phyloP scores from a whole-genome alignment of 2,329 filamentous ascomycete species.

The Paracorniculantispora psalliotae region DNA sequence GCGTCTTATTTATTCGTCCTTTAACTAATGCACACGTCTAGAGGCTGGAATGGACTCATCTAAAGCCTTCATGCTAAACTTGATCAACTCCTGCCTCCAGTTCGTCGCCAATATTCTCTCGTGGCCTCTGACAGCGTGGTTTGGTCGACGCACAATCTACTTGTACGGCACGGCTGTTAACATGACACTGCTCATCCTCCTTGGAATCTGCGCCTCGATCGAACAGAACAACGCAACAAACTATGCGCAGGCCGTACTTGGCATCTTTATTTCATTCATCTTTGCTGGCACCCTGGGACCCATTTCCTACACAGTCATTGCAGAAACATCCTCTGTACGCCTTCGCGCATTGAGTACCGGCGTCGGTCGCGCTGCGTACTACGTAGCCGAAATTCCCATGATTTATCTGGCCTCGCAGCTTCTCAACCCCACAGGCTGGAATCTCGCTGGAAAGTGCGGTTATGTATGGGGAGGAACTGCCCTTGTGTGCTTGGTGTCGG shows the following conservation, averaged over 20 bases:
- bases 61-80: conserved; percentile 22
- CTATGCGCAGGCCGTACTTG: conserved; percentile 32
- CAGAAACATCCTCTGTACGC: conserved; percentile 33
- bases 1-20: not conserved
- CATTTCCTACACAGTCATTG: conserved; percentile 34
- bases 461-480: conserved; percentile 44
- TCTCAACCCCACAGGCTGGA: conserved; percentile 35
- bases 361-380: conserved; percentile 36
- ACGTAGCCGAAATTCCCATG: conserved; percentile 37
- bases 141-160: conserved; percentile 36
- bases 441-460: conserved; percentile 40
- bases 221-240: conserved; percentile 28
- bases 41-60: conserved; percentile 21
- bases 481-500: conserved; percentile 33
- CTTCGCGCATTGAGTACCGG: conserved; percentile 33
- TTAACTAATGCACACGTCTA: not conserved
- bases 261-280: conserved; percentile 36
- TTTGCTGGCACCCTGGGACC: conserved; percentile 31
- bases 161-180: conserved; percentile 32
- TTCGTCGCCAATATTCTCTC: conserved; percentile 32
- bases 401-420: conserved; percentile 35
- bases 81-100: conserved; percentile 24
- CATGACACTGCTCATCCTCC: conserved; percentile 30
- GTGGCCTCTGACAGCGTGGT: conserved; percentile 31
- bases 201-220: conserved; percentile 32